Conservation (phyloP, 2,329 filamentous ascomycete genomes). For the Bipolaris zeicola region DNA sequence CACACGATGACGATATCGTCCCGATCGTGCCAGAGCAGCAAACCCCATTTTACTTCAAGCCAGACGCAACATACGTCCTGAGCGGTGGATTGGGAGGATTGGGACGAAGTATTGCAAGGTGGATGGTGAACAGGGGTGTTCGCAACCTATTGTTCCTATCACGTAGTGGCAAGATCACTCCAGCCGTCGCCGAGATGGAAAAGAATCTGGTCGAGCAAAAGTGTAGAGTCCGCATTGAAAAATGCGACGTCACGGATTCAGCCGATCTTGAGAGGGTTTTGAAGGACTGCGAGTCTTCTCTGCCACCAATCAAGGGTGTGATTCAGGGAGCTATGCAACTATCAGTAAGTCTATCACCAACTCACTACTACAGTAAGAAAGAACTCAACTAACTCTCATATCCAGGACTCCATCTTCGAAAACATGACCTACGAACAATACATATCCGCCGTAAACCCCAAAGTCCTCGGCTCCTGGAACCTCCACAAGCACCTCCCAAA, state of each 20-base stretch:
- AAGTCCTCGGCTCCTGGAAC: conserved; percentile 39
- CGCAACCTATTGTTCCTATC: conserved; percentile 22
- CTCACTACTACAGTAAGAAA: background rate
- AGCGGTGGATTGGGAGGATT: conserved; percentile 28
- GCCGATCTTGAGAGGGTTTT: background rate
- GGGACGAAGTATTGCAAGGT: conserved; percentile 22
- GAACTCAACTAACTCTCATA: background rate
- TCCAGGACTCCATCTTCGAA: conserved; percentile 5
- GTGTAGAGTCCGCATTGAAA: background rate
- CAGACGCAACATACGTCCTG: conserved; percentile 24
- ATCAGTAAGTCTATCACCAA: background rate
- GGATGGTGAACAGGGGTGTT: conserved; percentile 25
- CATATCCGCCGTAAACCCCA: conserved; percentile 16
- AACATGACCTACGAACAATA: conserved; percentile 14
- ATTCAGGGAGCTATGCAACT: conserved; percentile 2
- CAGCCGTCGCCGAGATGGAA: background rate
- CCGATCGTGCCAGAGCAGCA: conserved; percentile 1
- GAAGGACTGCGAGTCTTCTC: background rate
- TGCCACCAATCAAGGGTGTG: background rate
- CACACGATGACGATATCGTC: conserved; percentile 19
- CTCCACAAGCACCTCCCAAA: conserved; percentile 16
- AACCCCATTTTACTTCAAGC: background rate
- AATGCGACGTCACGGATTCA: background rate
- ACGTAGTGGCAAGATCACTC: conserved; percentile 2
- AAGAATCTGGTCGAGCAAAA: background rate